Conservation (phyloP, 768 basidiomycete species). For the Agaricus bisporus region DNA sequence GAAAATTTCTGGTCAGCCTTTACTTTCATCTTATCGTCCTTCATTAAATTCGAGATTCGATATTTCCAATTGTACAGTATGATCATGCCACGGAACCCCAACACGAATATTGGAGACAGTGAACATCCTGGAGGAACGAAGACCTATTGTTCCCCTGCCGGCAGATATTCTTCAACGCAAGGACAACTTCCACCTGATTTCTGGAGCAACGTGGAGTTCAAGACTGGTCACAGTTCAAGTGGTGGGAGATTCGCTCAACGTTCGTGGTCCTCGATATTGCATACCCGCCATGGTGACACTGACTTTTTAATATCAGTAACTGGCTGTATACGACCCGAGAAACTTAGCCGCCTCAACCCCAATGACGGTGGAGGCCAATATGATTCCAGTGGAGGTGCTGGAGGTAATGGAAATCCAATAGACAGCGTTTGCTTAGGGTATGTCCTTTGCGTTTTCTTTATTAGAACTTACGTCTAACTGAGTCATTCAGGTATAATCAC, state of each 20-base stretch:
- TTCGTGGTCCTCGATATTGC: constrained; percentile 16
- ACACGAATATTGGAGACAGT: constrained; percentile 51
- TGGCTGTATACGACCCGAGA: constrained; percentile 43
- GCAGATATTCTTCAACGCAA: constrained; percentile 32
- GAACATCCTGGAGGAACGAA: constrained; percentile 51
- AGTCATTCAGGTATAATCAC: constrained; percentile 39
- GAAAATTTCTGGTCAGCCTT: constrained; percentile 36
- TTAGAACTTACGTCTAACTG: constrained; percentile 8
- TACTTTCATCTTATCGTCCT: background rate
- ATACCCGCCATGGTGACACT: background rate
- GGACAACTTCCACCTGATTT: constrained; percentile 40
- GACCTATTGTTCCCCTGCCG: constrained; percentile 45
- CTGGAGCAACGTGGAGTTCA: constrained; percentile 45
- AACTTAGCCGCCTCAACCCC: constrained; percentile 38
- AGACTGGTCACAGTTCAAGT: constrained; percentile 33
- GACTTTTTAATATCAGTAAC: constrained; percentile 33
- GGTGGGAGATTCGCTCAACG: constrained; percentile 40
- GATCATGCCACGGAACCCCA: constrained; percentile 25
- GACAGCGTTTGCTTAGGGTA: constrained; percentile 48
- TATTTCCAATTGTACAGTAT: background rate
- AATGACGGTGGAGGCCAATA: constrained; percentile 51
- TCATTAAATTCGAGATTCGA: background rate
- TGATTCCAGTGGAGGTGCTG: constrained; percentile 48
- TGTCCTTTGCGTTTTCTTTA: constrained; percentile 9
- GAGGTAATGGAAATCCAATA: constrained; percentile 44